Evolutionary conservation across 2,329 filamentous ascomycete genomes (phyloP).

Genomic region (Coleophoma cylindrospora): DNA sequence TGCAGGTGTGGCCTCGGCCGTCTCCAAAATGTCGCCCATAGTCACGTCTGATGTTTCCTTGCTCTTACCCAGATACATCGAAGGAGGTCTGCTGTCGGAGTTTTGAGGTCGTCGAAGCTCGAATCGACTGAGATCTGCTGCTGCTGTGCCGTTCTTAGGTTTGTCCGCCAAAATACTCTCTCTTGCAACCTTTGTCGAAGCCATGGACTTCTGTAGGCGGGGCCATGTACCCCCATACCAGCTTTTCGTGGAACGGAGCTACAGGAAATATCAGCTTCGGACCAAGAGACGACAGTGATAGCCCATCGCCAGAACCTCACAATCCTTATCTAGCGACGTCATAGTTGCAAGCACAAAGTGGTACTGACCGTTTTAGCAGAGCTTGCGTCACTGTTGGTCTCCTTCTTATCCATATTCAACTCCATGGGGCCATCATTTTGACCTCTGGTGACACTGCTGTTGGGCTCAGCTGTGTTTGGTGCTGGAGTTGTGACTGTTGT

Average conservation of each 20-base stretch:
- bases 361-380: conserved; percentile 8
- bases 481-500: too few species aligned
- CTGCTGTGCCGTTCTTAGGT: conserved; percentile 16
- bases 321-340: neutral
- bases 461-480: neutral
- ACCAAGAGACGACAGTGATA: neutral
- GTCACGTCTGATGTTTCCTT: conserved; percentile 26
- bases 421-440: conserved; percentile 7
- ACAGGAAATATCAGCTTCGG: conserved; percentile 6
- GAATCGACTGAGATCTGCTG: conserved; percentile 21
- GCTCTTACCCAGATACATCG: conserved; percentile 26
- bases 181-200: conserved; percentile 54
- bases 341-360: neutral
- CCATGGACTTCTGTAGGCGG: conserved; percentile 44
- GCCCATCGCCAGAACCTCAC: neutral
- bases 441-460: conserved; percentile 3
- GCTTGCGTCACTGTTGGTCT: conserved; percentile 4
- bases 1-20: neutral
- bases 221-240: conserved; percentile 58
- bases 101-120: conserved; percentile 18
- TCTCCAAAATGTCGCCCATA: conserved; percentile 17
- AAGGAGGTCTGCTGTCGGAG: conserved; percentile 19
- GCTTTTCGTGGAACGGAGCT: conserved; percentile 28
- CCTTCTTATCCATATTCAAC: conserved; percentile 6
- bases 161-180: conserved; percentile 54